phyloP scores from a whole-genome alignment of 768 basidiomycete genomes.

The Hemileccinum rubropunctum region DNA sequence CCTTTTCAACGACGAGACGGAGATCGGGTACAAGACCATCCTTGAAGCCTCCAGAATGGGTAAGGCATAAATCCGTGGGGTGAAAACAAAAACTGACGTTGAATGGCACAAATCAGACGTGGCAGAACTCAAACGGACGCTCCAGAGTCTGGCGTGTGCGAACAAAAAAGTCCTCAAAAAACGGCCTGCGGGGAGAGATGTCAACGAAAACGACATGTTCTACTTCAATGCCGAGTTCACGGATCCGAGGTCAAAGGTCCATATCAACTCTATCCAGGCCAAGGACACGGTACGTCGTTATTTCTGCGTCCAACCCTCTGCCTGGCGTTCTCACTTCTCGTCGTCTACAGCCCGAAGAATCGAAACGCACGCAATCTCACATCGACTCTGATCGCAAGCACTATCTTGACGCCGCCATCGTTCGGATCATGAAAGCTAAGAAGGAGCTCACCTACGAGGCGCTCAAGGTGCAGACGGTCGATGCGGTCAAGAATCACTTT shows the following conservation, averaged over 20 bases:
- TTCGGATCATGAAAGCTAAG: constrained; percentile 91
- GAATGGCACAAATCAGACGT: constrained; percentile 44
- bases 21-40: constrained; percentile 66
- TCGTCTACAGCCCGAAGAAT: constrained; percentile 71
- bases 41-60: constrained; percentile 67
- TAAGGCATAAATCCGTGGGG: constrained; percentile 34
- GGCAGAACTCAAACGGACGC: constrained; percentile 70
- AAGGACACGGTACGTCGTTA: constrained; percentile 72
- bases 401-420: constrained; percentile 91
- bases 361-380: constrained; percentile 71
- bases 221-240: constrained; percentile 80
- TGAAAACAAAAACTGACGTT: background rate
- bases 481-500: constrained; percentile 86
- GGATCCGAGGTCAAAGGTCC: constrained; percentile 73
- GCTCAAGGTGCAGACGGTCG: constrained; percentile 79
- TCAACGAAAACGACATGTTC: constrained; percentile 75
- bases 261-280: constrained; percentile 94
- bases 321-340: no score
- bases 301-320: no score
- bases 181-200: constrained; percentile 72
- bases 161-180: constrained; percentile 88
- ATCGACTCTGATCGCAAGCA: constrained; percentile 87
- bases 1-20: constrained; percentile 72
- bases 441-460: constrained; percentile 81
- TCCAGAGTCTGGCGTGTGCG: constrained; percentile 91